Evolutionary conservation across 352 stramenopile species (phyloP).

Genomic region (Phytophthora cryptogea): DNA sequence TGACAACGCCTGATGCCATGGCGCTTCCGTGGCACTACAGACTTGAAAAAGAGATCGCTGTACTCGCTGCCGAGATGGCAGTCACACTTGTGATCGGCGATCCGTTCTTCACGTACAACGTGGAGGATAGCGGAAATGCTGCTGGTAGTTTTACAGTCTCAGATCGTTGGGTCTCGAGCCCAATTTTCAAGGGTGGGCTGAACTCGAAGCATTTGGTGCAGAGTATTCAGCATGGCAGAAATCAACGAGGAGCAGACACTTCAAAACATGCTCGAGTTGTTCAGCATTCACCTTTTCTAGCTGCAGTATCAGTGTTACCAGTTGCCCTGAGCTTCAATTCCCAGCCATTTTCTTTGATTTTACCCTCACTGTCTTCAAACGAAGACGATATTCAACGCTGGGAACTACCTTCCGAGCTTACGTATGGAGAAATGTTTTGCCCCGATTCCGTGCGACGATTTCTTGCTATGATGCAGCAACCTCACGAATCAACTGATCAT

Average conservation of each 20-base stretch:
- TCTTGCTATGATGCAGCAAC: slow-evolving; percentile 30
- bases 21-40: slow-evolving; percentile 56
- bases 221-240: slow-evolving; percentile 18
- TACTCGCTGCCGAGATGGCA: slow-evolving; percentile 55
- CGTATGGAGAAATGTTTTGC: slow-evolving; percentile 37
- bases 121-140: background rate
- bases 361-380: slow-evolving; percentile 26
- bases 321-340: slow-evolving; percentile 5
- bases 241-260: background rate
- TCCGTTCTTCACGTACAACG: slow-evolving; percentile 26
- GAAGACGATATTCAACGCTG: background rate
- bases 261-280: slow-evolving; percentile 23
- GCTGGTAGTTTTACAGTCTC: slow-evolving; percentile 1
- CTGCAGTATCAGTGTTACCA: background rate
- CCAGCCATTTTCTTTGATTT: slow-evolving; percentile 40
- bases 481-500: slow-evolving; percentile 17
- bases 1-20: slow-evolving; percentile 33
- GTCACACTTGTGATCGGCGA: slow-evolving; percentile 59
- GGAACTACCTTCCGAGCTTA: slow-evolving; percentile 13
- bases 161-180: slow-evolving; percentile 30
- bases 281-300: slow-evolving; percentile 38
- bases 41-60: slow-evolving; percentile 68
- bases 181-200: slow-evolving; percentile 42
- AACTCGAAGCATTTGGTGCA: slow-evolving; percentile 12
- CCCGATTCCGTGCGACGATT: slow-evolving; percentile 22